A percentile compares a stretch with the other conserved stretches of the same genome.
Evolutionary conservation across 2,329 filamentous ascomycete genomes (phyloP).

Genomic region (Aspergillus sp.): DNA sequence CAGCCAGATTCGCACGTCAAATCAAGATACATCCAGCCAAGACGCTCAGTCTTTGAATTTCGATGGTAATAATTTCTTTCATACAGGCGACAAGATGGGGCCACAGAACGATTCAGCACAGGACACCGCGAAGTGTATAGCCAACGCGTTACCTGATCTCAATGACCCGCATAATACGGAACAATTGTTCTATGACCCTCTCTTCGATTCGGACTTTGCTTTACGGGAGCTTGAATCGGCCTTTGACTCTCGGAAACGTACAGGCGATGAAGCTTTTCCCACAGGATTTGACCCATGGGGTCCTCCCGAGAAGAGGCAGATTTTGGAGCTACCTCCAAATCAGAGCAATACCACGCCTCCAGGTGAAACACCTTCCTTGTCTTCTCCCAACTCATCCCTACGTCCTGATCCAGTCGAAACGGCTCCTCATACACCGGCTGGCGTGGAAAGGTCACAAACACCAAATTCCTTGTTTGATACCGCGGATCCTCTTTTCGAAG

Average conservation of each 20-base stretch:
- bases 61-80: not conserved
- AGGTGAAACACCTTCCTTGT: conserved; percentile 15
- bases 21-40: too few relatives aligned
- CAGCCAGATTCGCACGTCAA: too few relatives aligned
- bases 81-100: not conserved
- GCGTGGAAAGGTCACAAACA: conserved; percentile 9
- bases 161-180: conserved; percentile 1
- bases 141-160: not conserved
- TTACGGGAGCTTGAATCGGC: conserved; percentile 12
- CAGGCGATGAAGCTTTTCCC: conserved; percentile 15
- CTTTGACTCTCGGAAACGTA: conserved; percentile 17
- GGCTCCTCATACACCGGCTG: conserved; percentile 11
- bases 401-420: conserved; percentile 10
- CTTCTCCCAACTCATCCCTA: conserved; percentile 12
- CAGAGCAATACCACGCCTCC: conserved; percentile 5
- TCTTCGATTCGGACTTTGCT: conserved; percentile 14
- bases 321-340: conserved; percentile 3
- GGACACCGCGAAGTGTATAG: too few relatives aligned
- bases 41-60: not conserved
- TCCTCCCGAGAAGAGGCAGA: conserved; percentile 14
- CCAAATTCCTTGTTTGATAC: conserved; percentile 15
- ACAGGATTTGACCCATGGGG: conserved; percentile 9
- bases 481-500: conserved; percentile 15
- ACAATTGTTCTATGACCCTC: conserved; percentile 11
- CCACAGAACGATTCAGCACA: too few relatives aligned